These are phyloP conservation scores for Aspergillus unguis DNA, from an alignment of 2,329 filamentous ascomycete species.

Conservation along the genomic window DNA sequence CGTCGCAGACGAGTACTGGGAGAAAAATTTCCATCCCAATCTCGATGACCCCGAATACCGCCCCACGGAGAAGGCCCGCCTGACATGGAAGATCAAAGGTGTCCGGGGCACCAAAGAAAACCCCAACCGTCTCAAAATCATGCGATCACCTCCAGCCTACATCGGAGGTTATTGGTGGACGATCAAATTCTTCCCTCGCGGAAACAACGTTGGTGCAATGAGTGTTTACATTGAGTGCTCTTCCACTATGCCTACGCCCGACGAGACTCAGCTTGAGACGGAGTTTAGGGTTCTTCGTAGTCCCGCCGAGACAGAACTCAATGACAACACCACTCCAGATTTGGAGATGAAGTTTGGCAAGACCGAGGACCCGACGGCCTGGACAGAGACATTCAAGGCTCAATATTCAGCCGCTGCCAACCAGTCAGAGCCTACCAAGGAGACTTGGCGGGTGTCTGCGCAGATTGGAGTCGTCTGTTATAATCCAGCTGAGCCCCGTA, in stretches of 20 bases:
- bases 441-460: constrained; percentile 53
- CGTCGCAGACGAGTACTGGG: constrained; percentile 53
- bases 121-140: constrained; percentile 57
- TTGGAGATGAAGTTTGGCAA: constrained; percentile 29
- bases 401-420: constrained; percentile 21
- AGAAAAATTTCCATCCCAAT: constrained; percentile 54
- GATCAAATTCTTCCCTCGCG: constrained; percentile 63
- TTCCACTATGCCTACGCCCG: constrained; percentile 43
- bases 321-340: constrained; percentile 27
- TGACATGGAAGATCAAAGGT: constrained; percentile 58
- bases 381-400: constrained; percentile 31
- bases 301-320: constrained; percentile 34
- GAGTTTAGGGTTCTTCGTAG: constrained; percentile 43
- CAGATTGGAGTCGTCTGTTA: constrained; percentile 62
- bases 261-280: constrained; percentile 36
- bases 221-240: constrained; percentile 62
- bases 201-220: constrained; percentile 57
- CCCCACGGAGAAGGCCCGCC: constrained; percentile 52
- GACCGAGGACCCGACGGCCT: constrained; percentile 27
- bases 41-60: constrained; percentile 58
- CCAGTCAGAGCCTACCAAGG: constrained; percentile 13
- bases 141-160: constrained; percentile 55
- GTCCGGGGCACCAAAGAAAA: constrained; percentile 60
- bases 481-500: constrained; percentile 61
- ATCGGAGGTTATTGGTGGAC: constrained; percentile 63